Base-by-base conservation (phyloP, 1,284 basidiomycete species). In the Athelia sp. region DNA sequence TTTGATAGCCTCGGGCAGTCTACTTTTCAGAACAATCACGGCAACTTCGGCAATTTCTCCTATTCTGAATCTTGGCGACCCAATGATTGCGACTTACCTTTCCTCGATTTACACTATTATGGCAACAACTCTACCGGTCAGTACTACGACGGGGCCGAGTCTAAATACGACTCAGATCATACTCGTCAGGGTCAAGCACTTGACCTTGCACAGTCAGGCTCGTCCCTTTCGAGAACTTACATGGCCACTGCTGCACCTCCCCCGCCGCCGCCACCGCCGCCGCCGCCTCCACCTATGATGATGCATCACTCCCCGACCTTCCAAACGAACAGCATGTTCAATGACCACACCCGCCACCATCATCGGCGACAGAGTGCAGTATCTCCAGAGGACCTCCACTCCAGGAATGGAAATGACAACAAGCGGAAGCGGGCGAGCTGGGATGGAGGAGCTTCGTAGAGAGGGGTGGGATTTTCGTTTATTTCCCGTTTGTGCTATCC, bases 391-490 rank as follows among this genome's bases (percentile, higher is more conserved):
- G 85, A 88, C 60, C 60, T 87, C 53, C 64, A 83, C 50, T 52
- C 85, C 54, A 70, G 69, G 62, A 74, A 72, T 56, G 67, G 63
- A 2, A 76, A 57, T 49, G 79, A 79, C 51, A 81, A 81, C 58
- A 86, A 86, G 69, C 70, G 84, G 58, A 87, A 88, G 73, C 73
- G 85, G 60, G 79, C 79, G 38, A 88, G 85, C 62, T 87, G 86
- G 85, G 86, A 87, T 62, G 84, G 85, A 4, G 71, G 70, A 21
- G 61, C 58, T 45, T 63, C 65, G 31, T 66, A 40, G 55, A 11
- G 13, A 13, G 26, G 26, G 26, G 4, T 29, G 26, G 4, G 6
- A 4, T 29, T 13, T 29, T 13, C 26, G 26, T 29, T 29, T 13
- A 29, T 13, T 29, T 29, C 13, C 26, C 26, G 26, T 13, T 29